phyloP scores from a whole-genome alignment of 371 early-diverging fungal species.

The Apophysomyces variabilis region DNA sequence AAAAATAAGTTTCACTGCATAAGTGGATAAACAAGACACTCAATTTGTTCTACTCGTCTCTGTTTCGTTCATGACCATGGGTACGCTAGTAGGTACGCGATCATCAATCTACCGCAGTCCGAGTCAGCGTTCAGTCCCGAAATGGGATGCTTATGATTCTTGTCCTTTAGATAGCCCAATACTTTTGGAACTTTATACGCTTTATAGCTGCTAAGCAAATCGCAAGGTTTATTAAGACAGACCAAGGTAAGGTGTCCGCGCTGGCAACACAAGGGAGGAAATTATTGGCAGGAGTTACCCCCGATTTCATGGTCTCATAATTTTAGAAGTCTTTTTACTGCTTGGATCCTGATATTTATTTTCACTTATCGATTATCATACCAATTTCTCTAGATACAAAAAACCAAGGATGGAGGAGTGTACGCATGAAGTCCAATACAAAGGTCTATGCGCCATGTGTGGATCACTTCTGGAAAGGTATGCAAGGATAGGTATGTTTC shows the following conservation, averaged over 20 bases:
- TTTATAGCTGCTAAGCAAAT: not conserved
- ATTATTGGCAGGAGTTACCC: not conserved
- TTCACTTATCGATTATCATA: too few species aligned
- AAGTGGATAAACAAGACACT: not conserved
- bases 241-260: not conserved
- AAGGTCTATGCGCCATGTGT: slow-evolving; percentile 86
- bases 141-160: not conserved
- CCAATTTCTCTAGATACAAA: slow-evolving; percentile 1
- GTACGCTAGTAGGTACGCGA: not conserved
- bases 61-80: not conserved
- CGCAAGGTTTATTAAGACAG: not conserved
- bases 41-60: not conserved
- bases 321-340: not conserved
- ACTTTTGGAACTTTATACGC: not conserved
- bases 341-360: too few species aligned
- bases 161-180: not conserved
- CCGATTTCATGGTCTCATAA: not conserved
- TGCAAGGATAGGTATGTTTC: slow-evolving; percentile 4
- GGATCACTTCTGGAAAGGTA: slow-evolving; percentile 67
- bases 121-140: not conserved
- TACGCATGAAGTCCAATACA: slow-evolving; percentile 77
- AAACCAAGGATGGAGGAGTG: slow-evolving; percentile 49
- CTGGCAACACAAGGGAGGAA: not conserved
- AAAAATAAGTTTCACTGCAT: not conserved
- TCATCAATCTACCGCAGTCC: slow-evolving; percentile 1